Conservation (phyloP, 805 yeast genomes). For the Candida coquimbonensis region DNA sequence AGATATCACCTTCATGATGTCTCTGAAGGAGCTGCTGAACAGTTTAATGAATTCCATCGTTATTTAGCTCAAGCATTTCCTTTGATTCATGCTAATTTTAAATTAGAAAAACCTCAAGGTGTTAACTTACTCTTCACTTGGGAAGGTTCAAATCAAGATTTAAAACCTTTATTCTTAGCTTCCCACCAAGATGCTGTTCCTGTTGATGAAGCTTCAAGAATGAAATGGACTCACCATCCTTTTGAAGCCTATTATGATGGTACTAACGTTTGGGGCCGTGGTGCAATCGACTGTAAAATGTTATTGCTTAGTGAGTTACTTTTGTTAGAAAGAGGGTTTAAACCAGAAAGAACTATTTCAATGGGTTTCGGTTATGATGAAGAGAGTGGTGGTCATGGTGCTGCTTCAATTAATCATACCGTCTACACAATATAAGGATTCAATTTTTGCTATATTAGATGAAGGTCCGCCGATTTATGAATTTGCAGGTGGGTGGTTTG, state of each 20-base stretch:
- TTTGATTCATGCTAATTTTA: conserved; percentile 36
- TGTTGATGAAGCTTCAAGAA: conserved; percentile 48
- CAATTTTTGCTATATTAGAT: conserved; percentile 60
- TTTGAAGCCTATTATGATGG: conserved; percentile 65
- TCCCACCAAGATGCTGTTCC: conserved; percentile 91
- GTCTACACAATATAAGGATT: conserved; percentile 46
- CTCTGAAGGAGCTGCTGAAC: conserved; percentile 1
- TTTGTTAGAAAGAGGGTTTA: conserved; percentile 41
- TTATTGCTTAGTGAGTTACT: conserved; percentile 56
- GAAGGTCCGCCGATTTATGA: conserved; percentile 45
- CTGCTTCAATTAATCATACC: conserved; percentile 32
- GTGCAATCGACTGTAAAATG: conserved; percentile 70
- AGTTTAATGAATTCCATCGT: conserved; percentile 33
- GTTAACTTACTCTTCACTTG: conserved; percentile 61
- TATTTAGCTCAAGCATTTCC: conserved; percentile 56
- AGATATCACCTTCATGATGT: neutral
- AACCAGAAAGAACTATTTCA: conserved; percentile 55
- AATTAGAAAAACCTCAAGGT: conserved; percentile 50
- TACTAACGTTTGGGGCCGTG: conserved; percentile 61
- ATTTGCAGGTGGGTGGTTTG: conserved; percentile 33
- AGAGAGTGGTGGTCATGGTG: conserved; percentile 45
- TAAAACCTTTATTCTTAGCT: conserved; percentile 62
- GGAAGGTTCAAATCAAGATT: conserved; percentile 42
- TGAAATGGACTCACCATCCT: conserved; percentile 63
- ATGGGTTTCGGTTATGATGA: conserved; percentile 76